A percentile compares a stretch with the other conserved stretches of the same genome.
phyloP scores from a whole-genome alignment of 164 flowering plant species.

The Sedum album region DNA sequence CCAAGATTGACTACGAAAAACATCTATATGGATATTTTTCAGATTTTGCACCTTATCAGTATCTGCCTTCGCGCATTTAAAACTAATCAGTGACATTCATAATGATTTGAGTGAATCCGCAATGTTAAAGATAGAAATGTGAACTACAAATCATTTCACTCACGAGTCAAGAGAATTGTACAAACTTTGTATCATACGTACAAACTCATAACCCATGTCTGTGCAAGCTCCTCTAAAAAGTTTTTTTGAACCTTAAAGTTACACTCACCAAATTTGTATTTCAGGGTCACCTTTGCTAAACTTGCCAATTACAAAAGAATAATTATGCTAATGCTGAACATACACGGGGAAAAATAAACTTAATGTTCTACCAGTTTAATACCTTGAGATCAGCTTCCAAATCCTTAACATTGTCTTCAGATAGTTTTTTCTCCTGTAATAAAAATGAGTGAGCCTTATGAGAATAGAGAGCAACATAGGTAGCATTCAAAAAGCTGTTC shows the following conservation, averaged over 20 bases:
- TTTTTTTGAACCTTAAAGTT: no score
- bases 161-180: background rate
- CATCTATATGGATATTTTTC: background rate
- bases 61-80: no score
- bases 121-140: background rate
- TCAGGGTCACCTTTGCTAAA: background rate
- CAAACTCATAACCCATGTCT: background rate
- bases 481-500: background rate
- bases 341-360: background rate
- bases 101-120: no score
- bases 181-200: background rate
- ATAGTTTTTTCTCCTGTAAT: conserved; percentile 84
- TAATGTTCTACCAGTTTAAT: background rate
- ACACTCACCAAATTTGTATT: background rate
- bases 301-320: background rate
- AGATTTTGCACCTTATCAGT: background rate
- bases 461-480: background rate
- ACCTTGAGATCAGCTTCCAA: conserved; percentile 91
- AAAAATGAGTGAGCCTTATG: background rate
- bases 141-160: background rate
- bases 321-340: background rate
- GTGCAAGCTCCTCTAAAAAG: background rate
- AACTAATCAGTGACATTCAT: no score
- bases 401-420: conserved; percentile 93
- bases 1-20: background rate